Evolutionary conservation across 345 rosid genomes (phyloP), one percentile per base, ranked within the genome.

Genomic region (Salix koriyanagi): DNA sequence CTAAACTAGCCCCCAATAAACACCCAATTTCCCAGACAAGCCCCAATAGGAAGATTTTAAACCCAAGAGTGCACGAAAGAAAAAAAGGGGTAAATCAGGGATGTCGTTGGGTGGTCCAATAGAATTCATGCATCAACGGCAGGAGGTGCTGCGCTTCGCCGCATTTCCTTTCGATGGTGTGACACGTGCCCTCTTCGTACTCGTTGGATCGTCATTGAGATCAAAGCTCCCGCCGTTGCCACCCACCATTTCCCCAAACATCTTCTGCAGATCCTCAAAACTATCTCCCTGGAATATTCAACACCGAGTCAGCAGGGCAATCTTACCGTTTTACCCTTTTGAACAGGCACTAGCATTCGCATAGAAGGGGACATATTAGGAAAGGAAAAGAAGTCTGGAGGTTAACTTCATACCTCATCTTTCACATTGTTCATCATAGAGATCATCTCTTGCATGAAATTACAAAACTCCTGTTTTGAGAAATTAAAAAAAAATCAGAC

Each of bases 401-500:
- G 11, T n/a, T 36, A 36, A 39, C 16, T 18, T 11, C 12, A 15
- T 75, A 91, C 97, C 94, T 92, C 94, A 79, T 86, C 92, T 80
- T 92, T 88, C 64, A 89, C 92, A 81, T 82, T 90, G 87, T 86
- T 86, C 98, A 94, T 91, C 97, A 94, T 88, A 8, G 94, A 84
- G 72, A 94, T 62, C 98, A 94, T 91, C 87, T 94, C 98, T 87
- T 91, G 90, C 97, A 94, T 91, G 68, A 94, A 92, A 30, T 83
- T 95, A 30, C 91, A 86, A 64, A 94, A 92, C 30, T 87, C 97
- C 98, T 94, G 89, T 30, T 61, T 76, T 21, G 46, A 70, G 72
- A 65, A 75, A 54, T 66, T 7, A 1, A 37, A 34, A 26, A 74
- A 74, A 76, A 61, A 69, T 80, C 58, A 70, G 36, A 72, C 58